Percentiles rank a stretch among this genome's conserved stretches.
These are phyloP conservation scores for Cyberlindnera bimundalis DNA, from an alignment of 805 yeast species.

Conservation along the genomic window DNA sequence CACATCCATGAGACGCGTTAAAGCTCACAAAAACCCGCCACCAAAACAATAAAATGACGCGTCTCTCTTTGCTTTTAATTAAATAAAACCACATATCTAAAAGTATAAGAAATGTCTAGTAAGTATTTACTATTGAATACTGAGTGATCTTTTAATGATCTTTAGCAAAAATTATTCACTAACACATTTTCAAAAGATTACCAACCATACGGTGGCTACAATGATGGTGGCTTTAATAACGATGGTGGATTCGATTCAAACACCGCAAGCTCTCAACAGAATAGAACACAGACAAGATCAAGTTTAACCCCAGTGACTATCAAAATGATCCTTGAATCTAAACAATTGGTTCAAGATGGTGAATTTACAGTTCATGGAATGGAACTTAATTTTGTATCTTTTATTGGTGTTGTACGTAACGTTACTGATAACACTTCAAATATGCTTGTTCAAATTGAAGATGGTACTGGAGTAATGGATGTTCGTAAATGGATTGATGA, in stretches of 20 bases:
- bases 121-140: neutral
- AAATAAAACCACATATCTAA: neutral
- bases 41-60: conserved; percentile 5
- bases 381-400: conserved; percentile 58
- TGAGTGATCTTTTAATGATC: neutral
- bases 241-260: conserved; percentile 35
- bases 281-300: conserved; percentile 30
- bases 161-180: too few species aligned
- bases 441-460: conserved; percentile 60
- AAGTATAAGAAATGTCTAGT: conserved; percentile 4
- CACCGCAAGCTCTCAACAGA: conserved; percentile 34
- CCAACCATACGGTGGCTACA: conserved; percentile 36
- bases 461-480: conserved; percentile 69
- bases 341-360: conserved; percentile 61
- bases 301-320: conserved; percentile 66
- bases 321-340: conserved; percentile 63
- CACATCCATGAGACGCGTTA: too few species aligned
- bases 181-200: conserved; percentile 22
- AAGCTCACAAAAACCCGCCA: conserved; percentile 4
- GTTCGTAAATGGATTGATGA: conserved; percentile 64
- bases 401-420: conserved; percentile 69
- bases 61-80: too few species aligned
- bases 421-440: conserved; percentile 57
- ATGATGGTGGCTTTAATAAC: conserved; percentile 25
- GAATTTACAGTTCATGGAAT: conserved; percentile 58